Base-by-base conservation (phyloP, 306 rosid genomes). In the Senna tora region DNA sequence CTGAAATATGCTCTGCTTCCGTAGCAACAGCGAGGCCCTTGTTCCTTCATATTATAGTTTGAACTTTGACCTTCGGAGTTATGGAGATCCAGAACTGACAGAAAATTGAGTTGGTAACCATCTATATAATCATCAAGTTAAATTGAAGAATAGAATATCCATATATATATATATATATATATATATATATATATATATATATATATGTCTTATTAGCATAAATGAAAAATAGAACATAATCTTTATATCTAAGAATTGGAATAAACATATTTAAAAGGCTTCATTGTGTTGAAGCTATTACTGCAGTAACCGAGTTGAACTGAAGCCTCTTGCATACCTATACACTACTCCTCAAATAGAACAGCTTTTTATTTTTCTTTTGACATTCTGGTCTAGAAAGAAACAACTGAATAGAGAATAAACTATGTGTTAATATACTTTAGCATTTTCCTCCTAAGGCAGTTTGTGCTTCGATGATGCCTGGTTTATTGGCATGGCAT, bases 401-500 rank as follows among this genome's bases (percentile, higher is more conserved):
- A 74, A 39, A 57, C 38, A 77, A 51, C 34, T 47, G 62, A 57
- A 50, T 16, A 58, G 59, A 64, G 43, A 81, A 72, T 39, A 50
- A 80, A 45, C 75, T 46, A 72, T 54, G 21, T 32, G 38, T 83
- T 60, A 83, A 65, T 80, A 36, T 47, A 66, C 38, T 81, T 73
- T 81, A 71, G 42, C 41, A 54, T 69, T 81, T 75, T 75, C 30
- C 77, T 74, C 84, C 9, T 49, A 74, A 72, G 65, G 47, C 32
- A 9, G 58, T 65, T 11, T 76, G 82, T 61, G 80, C 69, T 78
- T 73, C 76, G 50, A 63, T 43, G 5, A 54, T 30, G 25, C 45
- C 70, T 45, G 85, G 89, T 75, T 75, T 65, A 78, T 47, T 49
- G 17, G 80, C 79, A 59, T 5, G 51, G 72, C 86, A 85, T 66